Evolutionary conservation across 2,329 filamentous ascomycete genomes (phyloP).

Genomic region (Fusarium beomiforme): DNA sequence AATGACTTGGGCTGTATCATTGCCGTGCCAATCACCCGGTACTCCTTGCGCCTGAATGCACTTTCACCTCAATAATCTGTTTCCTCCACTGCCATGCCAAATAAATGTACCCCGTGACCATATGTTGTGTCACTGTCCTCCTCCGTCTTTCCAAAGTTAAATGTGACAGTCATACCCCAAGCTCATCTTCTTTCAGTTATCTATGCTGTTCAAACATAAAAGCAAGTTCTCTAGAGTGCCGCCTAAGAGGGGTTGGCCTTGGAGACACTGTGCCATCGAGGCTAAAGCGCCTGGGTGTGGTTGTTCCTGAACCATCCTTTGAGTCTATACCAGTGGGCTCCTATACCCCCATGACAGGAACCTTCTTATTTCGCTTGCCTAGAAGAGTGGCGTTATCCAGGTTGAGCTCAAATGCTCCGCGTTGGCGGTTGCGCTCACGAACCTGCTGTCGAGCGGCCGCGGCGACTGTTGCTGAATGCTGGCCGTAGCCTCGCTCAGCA

Average conservation of each 20-base stretch:
- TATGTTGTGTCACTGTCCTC: not conserved
- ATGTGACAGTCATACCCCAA: constrained; percentile 1
- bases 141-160: constrained; percentile 18
- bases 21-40: constrained; percentile 22
- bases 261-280: constrained; percentile 26
- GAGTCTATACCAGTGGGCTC: constrained; percentile 25
- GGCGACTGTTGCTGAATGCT: constrained; percentile 86
- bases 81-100: constrained; percentile 1
- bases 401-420: constrained; percentile 90
- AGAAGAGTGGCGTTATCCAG: constrained; percentile 90
- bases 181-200: constrained; percentile 9
- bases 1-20: constrained; percentile 21
- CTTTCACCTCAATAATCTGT: constrained; percentile 14
- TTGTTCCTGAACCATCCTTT: not conserved
- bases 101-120: not conserved
- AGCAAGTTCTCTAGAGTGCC: constrained; percentile 26
- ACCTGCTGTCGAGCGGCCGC: constrained; percentile 86
- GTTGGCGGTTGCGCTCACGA: constrained; percentile 70
- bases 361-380: constrained; percentile 72
- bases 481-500: constrained; percentile 79
- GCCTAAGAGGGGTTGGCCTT: constrained; percentile 9
- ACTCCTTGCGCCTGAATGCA: constrained; percentile 44
- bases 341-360: constrained; percentile 56
- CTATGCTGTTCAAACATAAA: constrained; percentile 26
- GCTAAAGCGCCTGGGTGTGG: constrained; percentile 9